Base-by-base conservation (phyloP, 768 basidiomycete genomes). In the Kockovaella imperatae region DNA sequence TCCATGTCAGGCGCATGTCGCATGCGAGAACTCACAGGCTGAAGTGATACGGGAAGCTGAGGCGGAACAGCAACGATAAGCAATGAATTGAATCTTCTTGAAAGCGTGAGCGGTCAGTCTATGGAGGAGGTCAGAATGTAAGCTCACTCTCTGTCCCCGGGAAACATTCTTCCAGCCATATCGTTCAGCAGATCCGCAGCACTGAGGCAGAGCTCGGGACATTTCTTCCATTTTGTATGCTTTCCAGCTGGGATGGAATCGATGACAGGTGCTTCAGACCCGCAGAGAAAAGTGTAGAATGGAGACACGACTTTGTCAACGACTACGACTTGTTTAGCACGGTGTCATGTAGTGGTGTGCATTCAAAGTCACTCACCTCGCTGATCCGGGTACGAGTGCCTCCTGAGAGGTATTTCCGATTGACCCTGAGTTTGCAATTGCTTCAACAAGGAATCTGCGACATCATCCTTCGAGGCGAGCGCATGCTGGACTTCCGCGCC, bases 61-160 rank as follows among this genome's bases (percentile, higher is more conserved):
- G 64, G 58, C 3, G 68, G 68, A 24, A 34, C 28, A 4, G 53
- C 54, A 4, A 45, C 57, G 20, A 67, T 32, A 10, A 67, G 29
- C 2, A 67, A 29, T 13, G 59, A 60, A 29, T 65, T 66, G 53
- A 70, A 68, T 39, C 62, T 67, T 41, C 45, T 50, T 14, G 14
- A 20, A 34, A 50, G 40, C 42, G 36, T 56, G 20, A 56, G 55
- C 28, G 31, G 25, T 38, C 6, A 14, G 18, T 13, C 6, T 29
- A 18, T 2, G 8, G 14, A 13, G 15, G 21, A 18, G 21, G n/a
- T 26, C 24, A 20, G 24, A 29, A 15, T 7, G n/a, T 24, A 20
- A 21, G 49, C 68, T 43, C 35, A 67, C 68, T 67, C 63, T 38
- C 47, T 34, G 26, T 66, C 50, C 15, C 56, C 59, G 1, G 59